These are phyloP conservation scores for Punica granatum DNA, from an alignment of 345 rosid species.

Conservation along the genomic window DNA sequence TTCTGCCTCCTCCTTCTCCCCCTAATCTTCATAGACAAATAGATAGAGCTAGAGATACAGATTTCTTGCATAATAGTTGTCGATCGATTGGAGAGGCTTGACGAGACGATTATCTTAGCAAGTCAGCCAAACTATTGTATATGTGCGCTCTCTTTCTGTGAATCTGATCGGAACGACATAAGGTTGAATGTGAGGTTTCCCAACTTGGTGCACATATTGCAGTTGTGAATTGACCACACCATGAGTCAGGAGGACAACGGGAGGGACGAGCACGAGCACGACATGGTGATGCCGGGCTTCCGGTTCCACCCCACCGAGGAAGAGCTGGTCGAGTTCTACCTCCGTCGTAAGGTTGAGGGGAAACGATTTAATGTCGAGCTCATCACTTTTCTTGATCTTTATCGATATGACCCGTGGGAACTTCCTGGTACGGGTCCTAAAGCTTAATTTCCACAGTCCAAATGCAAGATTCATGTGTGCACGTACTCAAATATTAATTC, in stretches of 20 bases:
- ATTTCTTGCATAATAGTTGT: neutral
- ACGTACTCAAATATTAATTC: neutral
- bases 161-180: neutral
- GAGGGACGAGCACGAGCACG: slow-evolving; percentile 75
- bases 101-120: neutral
- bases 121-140: neutral
- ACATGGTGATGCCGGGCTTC: slow-evolving; percentile 98
- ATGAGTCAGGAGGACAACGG: slow-evolving; percentile 39
- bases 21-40: neutral
- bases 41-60: neutral
- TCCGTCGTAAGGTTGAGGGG: slow-evolving; percentile 99
- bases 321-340: slow-evolving; percentile 98
- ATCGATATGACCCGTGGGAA: slow-evolving; percentile 99
- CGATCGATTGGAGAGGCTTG: neutral
- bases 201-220: neutral
- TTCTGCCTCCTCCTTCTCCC: neutral
- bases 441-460: neutral
- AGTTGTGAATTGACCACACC: slow-evolving; percentile 23
- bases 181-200: neutral
- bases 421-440: slow-evolving; percentile 73
- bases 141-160: neutral
- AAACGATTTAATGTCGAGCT: slow-evolving; percentile 96
- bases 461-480: neutral
- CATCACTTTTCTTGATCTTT: slow-evolving; percentile 97
- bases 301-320: slow-evolving; percentile 98